Conservation (phyloP, 2,329 filamentous ascomycete species). For the Aspergillus arachidicola region DNA sequence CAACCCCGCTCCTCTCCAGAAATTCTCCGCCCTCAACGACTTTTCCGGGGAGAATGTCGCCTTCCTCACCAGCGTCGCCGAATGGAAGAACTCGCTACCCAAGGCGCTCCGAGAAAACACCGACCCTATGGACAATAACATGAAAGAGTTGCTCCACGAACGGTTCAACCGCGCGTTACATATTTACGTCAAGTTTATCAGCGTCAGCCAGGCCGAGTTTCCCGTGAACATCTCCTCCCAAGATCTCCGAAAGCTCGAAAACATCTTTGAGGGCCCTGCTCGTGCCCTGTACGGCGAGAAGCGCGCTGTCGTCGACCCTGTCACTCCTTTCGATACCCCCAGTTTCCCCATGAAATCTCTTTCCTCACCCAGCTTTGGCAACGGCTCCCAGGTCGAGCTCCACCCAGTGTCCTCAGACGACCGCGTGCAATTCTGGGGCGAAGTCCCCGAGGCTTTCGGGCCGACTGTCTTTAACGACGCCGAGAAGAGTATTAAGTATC, state of each 20-base stretch:
- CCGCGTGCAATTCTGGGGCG: constrained; percentile 35
- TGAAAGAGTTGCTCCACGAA: constrained; percentile 45
- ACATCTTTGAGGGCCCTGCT: constrained; percentile 60
- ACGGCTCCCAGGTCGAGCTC: constrained; percentile 25
- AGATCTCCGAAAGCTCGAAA: constrained; percentile 58
- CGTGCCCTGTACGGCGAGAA: constrained; percentile 42
- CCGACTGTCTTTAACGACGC: constrained; percentile 61
- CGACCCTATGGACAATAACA: constrained; percentile 26
- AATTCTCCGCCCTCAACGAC: constrained; percentile 66
- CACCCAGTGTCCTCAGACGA: constrained; percentile 26
- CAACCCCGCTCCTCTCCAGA: constrained; percentile 62
- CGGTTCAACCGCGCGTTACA: constrained; percentile 61
- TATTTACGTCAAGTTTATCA: constrained; percentile 66
- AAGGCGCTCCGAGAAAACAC: constrained; percentile 24
- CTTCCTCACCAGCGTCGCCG: constrained; percentile 61
- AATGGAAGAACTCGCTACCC: constrained; percentile 53
- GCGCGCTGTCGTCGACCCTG: constrained; percentile 43
- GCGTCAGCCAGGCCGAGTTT: constrained; percentile 63
- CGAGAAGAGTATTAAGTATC: constrained; percentile 64
- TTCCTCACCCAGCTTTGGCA: constrained; percentile 22
- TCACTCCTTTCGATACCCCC: constrained; percentile 36
- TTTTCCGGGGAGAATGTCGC: constrained; percentile 73
- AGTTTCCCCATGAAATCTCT: constrained; percentile 26
- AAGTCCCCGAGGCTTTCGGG: constrained; percentile 51
- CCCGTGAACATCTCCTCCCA: constrained; percentile 66